These are phyloP conservation scores for Stylosanthes scabra DNA, from an alignment of 331 rosid species.

Conservation along the genomic window DNA sequence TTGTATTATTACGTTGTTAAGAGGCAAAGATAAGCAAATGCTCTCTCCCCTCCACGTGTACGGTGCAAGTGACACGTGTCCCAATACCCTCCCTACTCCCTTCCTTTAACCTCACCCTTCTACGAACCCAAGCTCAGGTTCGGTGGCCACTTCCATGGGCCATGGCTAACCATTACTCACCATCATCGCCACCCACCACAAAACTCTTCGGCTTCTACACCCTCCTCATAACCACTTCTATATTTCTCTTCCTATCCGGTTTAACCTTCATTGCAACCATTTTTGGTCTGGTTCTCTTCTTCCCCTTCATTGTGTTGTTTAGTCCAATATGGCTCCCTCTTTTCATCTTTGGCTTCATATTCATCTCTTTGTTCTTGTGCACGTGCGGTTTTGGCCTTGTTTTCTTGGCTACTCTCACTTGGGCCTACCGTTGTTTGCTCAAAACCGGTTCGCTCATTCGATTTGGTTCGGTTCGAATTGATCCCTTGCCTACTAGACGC, in stretches of 20 bases:
- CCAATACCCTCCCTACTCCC: neutral
- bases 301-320: conserved; percentile 56
- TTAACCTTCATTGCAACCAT: conserved; percentile 43
- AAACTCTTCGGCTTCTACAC: conserved; percentile 56
- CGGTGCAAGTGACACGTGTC: conserved; percentile 51
- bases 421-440: conserved; percentile 56
- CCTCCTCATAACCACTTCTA: conserved; percentile 48
- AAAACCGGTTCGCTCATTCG: conserved; percentile 51
- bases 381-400: conserved; percentile 49
- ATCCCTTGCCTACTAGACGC: conserved; percentile 58
- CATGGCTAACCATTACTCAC: conserved; percentile 54
- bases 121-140: too few relatives aligned
- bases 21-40: too few relatives aligned
- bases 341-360: conserved; percentile 30
- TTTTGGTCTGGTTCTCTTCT: conserved; percentile 48
- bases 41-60: conserved; percentile 51
- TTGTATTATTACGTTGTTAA: too few relatives aligned
- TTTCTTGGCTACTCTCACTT: conserved; percentile 42
- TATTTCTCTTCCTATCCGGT: conserved; percentile 61
- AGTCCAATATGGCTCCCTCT: conserved; percentile 78
- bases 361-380: conserved; percentile 40
- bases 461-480: conserved; percentile 55
- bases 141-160: neutral
- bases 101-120: neutral
- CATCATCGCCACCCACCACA: conserved; percentile 2